Conservation (phyloP, 2,329 filamentous ascomycete genomes). For the Thelonectria discophora region DNA sequence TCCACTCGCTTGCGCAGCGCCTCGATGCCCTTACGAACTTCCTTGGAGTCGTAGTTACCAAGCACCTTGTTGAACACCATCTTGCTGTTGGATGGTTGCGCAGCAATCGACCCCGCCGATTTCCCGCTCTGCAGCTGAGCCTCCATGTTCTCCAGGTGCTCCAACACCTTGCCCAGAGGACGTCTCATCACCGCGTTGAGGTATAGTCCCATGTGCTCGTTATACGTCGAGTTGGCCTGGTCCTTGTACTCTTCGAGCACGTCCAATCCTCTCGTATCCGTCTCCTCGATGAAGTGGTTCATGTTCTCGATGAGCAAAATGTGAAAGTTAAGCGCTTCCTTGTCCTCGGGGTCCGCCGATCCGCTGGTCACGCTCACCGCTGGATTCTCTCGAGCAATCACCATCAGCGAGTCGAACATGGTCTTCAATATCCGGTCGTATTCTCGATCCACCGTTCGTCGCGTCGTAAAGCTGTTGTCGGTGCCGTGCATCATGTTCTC, state of each 20-base stretch:
- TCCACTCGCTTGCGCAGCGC: slow-evolving; percentile 89
- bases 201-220: slow-evolving; percentile 88
- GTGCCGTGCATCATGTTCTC: slow-evolving; percentile 80
- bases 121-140: slow-evolving; percentile 70
- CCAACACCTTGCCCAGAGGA: slow-evolving; percentile 88
- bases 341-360: slow-evolving; percentile 77
- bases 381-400: slow-evolving; percentile 81
- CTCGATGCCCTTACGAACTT: slow-evolving; percentile 90
- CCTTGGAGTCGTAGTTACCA: slow-evolving; percentile 80
- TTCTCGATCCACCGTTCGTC: slow-evolving; percentile 82
- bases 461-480: slow-evolving; percentile 68
- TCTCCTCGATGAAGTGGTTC: slow-evolving; percentile 96
- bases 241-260: slow-evolving; percentile 85
- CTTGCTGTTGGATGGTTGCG: slow-evolving; percentile 84
- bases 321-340: slow-evolving; percentile 96
- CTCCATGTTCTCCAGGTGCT: slow-evolving; percentile 91
- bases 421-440: slow-evolving; percentile 90
- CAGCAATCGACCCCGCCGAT: slow-evolving; percentile 71
- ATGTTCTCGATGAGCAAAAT: slow-evolving; percentile 98
- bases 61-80: slow-evolving; percentile 87
- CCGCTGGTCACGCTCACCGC: slow-evolving; percentile 55
- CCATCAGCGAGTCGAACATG: slow-evolving; percentile 97
- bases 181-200: slow-evolving; percentile 87
- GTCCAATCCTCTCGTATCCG: slow-evolving; percentile 77
- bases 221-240: slow-evolving; percentile 79